Conservation (phyloP, 495 filamentous ascomycete genomes). For the Lasiosphaeriaceae sp. region DNA sequence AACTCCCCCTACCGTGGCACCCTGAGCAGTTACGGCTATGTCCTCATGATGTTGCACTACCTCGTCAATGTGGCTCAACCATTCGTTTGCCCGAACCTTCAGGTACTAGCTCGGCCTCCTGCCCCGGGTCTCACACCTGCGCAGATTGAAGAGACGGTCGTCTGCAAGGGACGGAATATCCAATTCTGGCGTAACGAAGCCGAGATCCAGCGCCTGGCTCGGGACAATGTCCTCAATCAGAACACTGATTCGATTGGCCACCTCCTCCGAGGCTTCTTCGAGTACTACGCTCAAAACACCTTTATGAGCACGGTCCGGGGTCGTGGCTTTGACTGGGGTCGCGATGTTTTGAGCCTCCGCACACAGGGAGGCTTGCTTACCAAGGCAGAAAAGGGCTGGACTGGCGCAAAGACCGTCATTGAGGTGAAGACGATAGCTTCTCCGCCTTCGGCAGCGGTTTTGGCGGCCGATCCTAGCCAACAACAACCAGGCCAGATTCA, state of each 20-base stretch:
- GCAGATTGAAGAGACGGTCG: conserved; percentile 36
- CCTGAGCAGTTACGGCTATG: conserved; percentile 80
- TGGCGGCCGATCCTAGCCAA: conserved; percentile 9
- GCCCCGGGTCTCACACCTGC: conserved; percentile 35
- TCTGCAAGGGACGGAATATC: conserved; percentile 55
- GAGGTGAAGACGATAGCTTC: conserved; percentile 21
- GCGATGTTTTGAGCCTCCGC: conserved; percentile 66
- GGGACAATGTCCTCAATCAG: conserved; percentile 47
- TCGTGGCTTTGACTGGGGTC: conserved; percentile 64
- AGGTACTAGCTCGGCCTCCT: conserved; percentile 48
- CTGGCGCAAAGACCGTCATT: conserved; percentile 58
- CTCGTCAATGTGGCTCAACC: conserved; percentile 73
- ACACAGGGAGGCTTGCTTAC: conserved; percentile 61
- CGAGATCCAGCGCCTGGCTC: conserved; percentile 53
- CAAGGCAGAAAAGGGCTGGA: conserved; percentile 76
- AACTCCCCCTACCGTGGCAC: conserved; percentile 80
- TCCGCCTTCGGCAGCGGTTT: neutral
- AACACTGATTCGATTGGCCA: conserved; percentile 60
- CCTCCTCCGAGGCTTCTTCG: conserved; percentile 73
- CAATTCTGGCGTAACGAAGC: conserved; percentile 66
- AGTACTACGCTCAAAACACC: conserved; percentile 64
- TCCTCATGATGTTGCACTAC: conserved; percentile 91
- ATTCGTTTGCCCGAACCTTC: conserved; percentile 76
- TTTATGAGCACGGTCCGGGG: conserved; percentile 34
- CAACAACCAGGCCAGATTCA: neutral